phyloP scores from a whole-genome alignment of 2,329 filamentous ascomycete species.

The Zymoseptoria brevis region DNA sequence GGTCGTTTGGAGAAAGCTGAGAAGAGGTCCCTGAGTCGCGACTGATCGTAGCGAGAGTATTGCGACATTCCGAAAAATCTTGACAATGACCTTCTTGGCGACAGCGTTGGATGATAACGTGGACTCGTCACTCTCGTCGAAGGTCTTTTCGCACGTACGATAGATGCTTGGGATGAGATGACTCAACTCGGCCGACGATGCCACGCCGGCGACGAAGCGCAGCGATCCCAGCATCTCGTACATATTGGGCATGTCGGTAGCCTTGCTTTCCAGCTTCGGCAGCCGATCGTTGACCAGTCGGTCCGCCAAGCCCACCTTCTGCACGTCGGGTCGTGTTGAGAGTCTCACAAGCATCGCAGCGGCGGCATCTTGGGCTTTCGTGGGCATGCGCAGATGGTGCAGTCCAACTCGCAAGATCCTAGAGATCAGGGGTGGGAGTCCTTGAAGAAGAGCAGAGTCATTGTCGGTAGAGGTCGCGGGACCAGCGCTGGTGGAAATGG shows the following conservation, averaged over 20 bases:
- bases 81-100: constrained; percentile 74
- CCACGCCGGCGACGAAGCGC: constrained; percentile 68
- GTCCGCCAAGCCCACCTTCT: constrained; percentile 61
- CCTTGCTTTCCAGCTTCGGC: constrained; percentile 39
- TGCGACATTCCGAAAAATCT: constrained; percentile 69
- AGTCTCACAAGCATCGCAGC: constrained; percentile 72
- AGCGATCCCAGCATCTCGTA: constrained; percentile 74
- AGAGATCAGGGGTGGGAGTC: constrained; percentile 61
- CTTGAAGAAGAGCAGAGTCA: constrained; percentile 48
- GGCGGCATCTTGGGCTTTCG: constrained; percentile 87
- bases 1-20: constrained; percentile 30
- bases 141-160: constrained; percentile 52
- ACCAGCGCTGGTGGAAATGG: constrained; percentile 56
- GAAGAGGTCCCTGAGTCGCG: constrained; percentile 16
- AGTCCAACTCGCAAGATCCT: constrained; percentile 65
- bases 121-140: constrained; percentile 44
- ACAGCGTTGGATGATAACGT: constrained; percentile 65
- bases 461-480: constrained; percentile 41
- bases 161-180: constrained; percentile 60
- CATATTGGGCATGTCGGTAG: constrained; percentile 31
- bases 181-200: constrained; percentile 64
- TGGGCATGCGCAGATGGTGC: constrained; percentile 62
- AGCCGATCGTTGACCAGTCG: constrained; percentile 65
- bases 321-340: constrained; percentile 82
- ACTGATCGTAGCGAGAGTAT: constrained; percentile 51